Percentiles rank a stretch among this genome's conserved stretches.
Conservation (phyloP, 768 basidiomycete species). For the Pulveroboletus ravenelii region DNA sequence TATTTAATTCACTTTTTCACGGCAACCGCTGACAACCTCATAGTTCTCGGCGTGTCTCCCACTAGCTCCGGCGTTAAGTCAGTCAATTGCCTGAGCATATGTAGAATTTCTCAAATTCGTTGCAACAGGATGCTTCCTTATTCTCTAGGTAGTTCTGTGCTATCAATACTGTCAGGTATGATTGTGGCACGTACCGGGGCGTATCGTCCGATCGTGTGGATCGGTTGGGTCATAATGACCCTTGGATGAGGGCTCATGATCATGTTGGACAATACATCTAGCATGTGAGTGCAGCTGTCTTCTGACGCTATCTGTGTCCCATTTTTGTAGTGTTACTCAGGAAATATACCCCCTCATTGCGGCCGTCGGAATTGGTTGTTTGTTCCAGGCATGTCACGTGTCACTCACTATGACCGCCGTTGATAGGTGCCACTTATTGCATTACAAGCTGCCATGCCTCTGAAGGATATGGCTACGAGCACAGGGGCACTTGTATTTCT, state of each 20-base stretch:
- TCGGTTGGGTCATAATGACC: conserved; percentile 25
- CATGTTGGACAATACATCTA: conserved; percentile 32
- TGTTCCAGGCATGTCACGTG: conserved; percentile 28
- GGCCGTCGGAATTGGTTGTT: conserved; percentile 31
- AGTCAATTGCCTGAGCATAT: not conserved
- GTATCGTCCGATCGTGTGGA: conserved; percentile 33
- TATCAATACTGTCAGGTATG: conserved; percentile 22
- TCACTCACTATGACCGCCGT: not conserved
- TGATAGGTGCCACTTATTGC: conserved; percentile 30
- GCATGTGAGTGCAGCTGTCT: conserved; percentile 17
- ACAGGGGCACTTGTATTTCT: conserved; percentile 36
- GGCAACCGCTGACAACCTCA: not conserved
- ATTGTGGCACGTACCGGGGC: conserved; percentile 24
- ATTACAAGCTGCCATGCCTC: conserved; percentile 44
- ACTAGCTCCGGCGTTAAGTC: conserved; percentile 32
- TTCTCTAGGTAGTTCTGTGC: conserved; percentile 23
- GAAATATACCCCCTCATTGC: conserved; percentile 32
- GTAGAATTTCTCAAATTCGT: not conserved
- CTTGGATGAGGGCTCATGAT: conserved; percentile 36
- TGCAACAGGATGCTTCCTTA: conserved; percentile 34
- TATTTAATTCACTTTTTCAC: not conserved
- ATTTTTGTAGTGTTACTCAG: conserved; percentile 22
- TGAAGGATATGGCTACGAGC: conserved; percentile 39
- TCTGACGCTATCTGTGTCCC: not conserved
- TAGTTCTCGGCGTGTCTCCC: conserved; percentile 35